phyloP scores from a whole-genome alignment of 163 green algal species.

The Coccomyxa subellipsoidea region DNA sequence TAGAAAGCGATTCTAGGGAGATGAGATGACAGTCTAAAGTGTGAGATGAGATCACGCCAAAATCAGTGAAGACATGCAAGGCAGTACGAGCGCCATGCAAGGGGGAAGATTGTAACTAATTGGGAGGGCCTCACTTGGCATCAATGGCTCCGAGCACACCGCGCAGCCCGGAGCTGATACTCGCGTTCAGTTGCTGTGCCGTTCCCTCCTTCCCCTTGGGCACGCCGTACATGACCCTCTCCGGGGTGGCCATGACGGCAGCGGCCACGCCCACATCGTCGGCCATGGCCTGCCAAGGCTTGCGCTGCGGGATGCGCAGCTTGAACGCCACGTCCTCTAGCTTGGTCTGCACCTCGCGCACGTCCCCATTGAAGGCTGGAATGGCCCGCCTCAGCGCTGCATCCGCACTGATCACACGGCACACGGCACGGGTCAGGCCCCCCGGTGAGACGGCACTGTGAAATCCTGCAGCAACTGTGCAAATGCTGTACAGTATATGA shows the following conservation, averaged over 20 bases:
- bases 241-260: slow-evolving; percentile 17
- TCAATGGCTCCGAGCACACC: slow-evolving; percentile 19
- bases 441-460: not conserved
- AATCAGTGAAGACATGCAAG: no score
- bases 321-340: slow-evolving; percentile 78
- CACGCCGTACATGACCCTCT: slow-evolving; percentile 45
- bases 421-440: not conserved
- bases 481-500: no score
- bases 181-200: slow-evolving; percentile 37
- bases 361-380: slow-evolving; percentile 85
- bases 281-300: slow-evolving; percentile 80
- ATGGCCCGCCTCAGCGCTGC: slow-evolving; percentile 82
- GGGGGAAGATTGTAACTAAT: no score
- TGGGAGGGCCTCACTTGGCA: slow-evolving; percentile 15
- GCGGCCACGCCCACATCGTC: slow-evolving; percentile 37
- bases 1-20: no score
- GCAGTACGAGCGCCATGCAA: no score
- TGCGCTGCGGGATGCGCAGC: slow-evolving; percentile 82
- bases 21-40: no score
- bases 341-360: slow-evolving; percentile 21
- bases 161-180: slow-evolving; percentile 33
- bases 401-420: slow-evolving; percentile 42
- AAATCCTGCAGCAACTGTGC: not conserved
- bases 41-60: no score
- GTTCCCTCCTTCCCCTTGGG: slow-evolving; percentile 22